A percentile compares a stretch with the other conserved stretches of the same genome.
Conservation (phyloP, 331 rosid genomes). For the Phaseolus coccineus region DNA sequence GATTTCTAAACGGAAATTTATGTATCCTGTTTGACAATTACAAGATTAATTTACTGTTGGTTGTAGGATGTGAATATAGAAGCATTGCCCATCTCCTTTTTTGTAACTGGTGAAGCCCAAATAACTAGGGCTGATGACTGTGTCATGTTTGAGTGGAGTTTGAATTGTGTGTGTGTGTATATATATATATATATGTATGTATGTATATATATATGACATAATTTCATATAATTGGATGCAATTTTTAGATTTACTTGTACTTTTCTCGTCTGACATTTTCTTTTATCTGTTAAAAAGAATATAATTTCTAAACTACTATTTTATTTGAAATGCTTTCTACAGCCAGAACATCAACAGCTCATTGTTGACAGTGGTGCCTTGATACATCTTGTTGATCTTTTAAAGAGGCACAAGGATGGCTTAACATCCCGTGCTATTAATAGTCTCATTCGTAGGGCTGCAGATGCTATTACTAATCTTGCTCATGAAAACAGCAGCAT, state of each 20-base stretch:
- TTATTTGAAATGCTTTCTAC: slow-evolving; percentile 52
- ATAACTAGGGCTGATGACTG: not conserved
- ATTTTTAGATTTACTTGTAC: not conserved
- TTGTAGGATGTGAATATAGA: slow-evolving; percentile 23
- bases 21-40: not conserved
- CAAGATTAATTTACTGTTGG: slow-evolving; percentile 29
- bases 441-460: slow-evolving; percentile 98
- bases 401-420: slow-evolving; percentile 76
- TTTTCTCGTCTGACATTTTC: not conserved
- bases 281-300: not conserved
- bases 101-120: slow-evolving; percentile 22
- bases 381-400: slow-evolving; percentile 80
- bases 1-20: slow-evolving; percentile 5
- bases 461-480: slow-evolving; percentile 96
- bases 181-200: too few species aligned
- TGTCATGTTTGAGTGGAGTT: slow-evolving; percentile 13
- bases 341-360: slow-evolving; percentile 99
- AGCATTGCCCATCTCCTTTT: slow-evolving; percentile 16
- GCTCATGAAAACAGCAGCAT: slow-evolving; percentile 98
- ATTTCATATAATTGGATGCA: slow-evolving; percentile 17
- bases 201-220: not conserved
- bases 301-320: slow-evolving; percentile 52
- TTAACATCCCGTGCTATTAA: slow-evolving; percentile 72
- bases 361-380: slow-evolving; percentile 92
- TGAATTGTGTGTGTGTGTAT: not conserved